phyloP scores from a whole-genome alignment of 495 filamentous ascomycete species.

The Cercophora scortea region DNA sequence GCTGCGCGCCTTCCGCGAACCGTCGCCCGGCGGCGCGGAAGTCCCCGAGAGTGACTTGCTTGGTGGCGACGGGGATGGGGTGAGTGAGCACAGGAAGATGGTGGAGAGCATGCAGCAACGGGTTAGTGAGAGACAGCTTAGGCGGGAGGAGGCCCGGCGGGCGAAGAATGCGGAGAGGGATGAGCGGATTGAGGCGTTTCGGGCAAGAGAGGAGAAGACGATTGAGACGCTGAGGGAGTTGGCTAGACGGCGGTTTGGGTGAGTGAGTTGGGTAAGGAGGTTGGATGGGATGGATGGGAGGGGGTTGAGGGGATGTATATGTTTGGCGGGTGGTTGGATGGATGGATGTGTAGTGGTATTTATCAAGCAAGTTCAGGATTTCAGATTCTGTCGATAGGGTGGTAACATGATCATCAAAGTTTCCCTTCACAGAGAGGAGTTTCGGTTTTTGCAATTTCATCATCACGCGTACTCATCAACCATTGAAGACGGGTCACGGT shows the following conservation, averaged over 20 bases:
- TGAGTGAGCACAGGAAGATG: conserved; percentile 49
- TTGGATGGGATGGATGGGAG: neutral
- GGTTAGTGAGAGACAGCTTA: conserved; percentile 57
- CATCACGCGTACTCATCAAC: too few species aligned
- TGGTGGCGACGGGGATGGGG: conserved; percentile 46
- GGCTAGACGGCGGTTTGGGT: conserved; percentile 53
- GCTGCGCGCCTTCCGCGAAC: conserved; percentile 53
- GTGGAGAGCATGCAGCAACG: conserved; percentile 47
- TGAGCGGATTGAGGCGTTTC: conserved; percentile 47
- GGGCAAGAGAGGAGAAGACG: conserved; percentile 55
- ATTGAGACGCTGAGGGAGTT: conserved; percentile 58
- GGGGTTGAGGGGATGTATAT: neutral
- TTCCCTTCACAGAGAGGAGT: too few species aligned
- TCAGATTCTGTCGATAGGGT: too few species aligned
- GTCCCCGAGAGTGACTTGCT: conserved; percentile 54
- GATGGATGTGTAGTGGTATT: too few species aligned
- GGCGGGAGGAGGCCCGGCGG: conserved; percentile 56
- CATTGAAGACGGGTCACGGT: too few species aligned
- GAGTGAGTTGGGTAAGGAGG: neutral
- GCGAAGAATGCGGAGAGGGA: conserved; percentile 57
- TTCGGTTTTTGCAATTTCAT: too few species aligned
- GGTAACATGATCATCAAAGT: too few species aligned
- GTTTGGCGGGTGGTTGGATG: too few species aligned
- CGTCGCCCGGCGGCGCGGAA: conserved; percentile 45
- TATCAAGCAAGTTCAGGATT: too few species aligned